Conservation (phyloP, 306 rosid genomes). For the Begonia peltatifolia region DNA sequence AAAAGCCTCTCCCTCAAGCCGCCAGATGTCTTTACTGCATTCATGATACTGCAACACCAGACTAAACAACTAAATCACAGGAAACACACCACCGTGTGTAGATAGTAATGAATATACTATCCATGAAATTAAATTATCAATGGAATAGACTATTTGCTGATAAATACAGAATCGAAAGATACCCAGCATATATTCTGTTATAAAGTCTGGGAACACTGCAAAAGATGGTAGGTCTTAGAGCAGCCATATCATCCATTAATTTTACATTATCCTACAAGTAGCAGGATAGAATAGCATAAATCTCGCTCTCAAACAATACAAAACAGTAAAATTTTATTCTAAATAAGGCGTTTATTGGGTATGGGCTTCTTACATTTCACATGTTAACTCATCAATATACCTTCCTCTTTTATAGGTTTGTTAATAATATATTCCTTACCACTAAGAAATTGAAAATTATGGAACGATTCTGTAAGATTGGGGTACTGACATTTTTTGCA, state of each 20-base stretch:
- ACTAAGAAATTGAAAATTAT: no score
- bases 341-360: no score
- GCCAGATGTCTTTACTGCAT: constrained; percentile 89
- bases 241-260: constrained; percentile 80
- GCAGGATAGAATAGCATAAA: constrained; percentile 8
- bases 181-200: constrained; percentile 96
- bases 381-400: no score
- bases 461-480: no score
- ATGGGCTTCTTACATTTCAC: no score
- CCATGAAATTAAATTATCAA: no score
- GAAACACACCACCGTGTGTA: constrained; percentile 9
- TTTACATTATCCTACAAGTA: constrained; percentile 81
- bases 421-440: no score
- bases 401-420: no score
- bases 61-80: constrained; percentile 14
- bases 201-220: constrained; percentile 96
- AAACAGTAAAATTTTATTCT: no score
- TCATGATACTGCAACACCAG: constrained; percentile 42
- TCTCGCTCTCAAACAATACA: no score
- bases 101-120: neutral
- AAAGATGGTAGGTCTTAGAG: constrained; percentile 80
- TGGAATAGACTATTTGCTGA: no score
- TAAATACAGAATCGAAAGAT: constrained; percentile 1
- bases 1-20: constrained; percentile 73
- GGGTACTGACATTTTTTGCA: no score